Base-by-base conservation (phyloP, 1,284 basidiomycete species). In the Phellopilus nigrolimitatus region DNA sequence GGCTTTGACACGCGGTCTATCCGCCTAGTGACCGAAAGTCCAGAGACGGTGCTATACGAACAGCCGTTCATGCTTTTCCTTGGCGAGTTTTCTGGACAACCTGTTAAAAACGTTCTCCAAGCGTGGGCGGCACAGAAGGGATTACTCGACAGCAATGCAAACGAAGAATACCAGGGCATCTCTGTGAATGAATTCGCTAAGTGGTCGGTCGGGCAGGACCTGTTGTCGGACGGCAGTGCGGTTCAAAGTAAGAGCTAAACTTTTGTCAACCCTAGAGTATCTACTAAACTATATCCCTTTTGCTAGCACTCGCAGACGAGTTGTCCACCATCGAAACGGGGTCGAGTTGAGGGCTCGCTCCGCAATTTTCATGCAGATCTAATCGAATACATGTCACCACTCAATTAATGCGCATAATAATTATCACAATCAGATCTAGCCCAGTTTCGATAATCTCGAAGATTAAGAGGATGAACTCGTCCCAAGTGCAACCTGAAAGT, bases 41-140 rank as follows among this genome's bases (percentile, higher is more conserved):
- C 80, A 33, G 79, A 84, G 31, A 79, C 74, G 3, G 80, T 79
- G 13, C 68, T 97, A 49, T 88, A 92, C 61, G 74, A 82, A 21
- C 94, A 97, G 63, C 82, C 82, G 3, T 91, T 93, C 61, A 84
- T 88, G 74, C 90, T 91, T 78, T 68, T 82, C 38, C 69, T 74
- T 37, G 75, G 74, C 2, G 73, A 76, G 45, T 63, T 70, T 41
- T 70, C 76, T 33, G 76, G 79, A 21, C 68, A 72, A 50, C 72
- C 74, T 30, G 84, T 92, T n/a, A 69, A 71, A 44, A 71, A 80
- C 5, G 85, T 82, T 0, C 67, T 97, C 54, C 60, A 68, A 19
- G 65, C 69, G n/a, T 97, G 92, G 91, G 76, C 81, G 3, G 62
- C 65, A 41, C 71, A 79, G 60, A 75, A 76, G 42, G 79, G 75